phyloP scores from a whole-genome alignment of 2,329 filamentous ascomycete species.

The Sarocladium kiliense region DNA sequence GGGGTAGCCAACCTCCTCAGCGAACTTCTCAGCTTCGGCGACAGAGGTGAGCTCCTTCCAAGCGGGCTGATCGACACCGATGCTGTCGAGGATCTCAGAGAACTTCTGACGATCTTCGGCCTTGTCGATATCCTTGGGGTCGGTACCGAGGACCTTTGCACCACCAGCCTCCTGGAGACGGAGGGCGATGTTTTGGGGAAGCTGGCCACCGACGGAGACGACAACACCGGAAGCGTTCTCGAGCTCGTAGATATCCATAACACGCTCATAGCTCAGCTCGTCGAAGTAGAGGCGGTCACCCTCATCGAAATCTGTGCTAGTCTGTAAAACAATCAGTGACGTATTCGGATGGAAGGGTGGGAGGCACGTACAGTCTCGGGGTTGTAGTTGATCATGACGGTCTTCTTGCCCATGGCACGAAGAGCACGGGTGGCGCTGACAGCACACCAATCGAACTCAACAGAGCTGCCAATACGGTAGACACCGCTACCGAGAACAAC shows the following conservation, averaged over 20 bases:
- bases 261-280: slow-evolving; percentile 91
- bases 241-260: slow-evolving; percentile 98
- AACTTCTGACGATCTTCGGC: slow-evolving; percentile 98
- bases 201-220: slow-evolving; percentile 91
- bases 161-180: slow-evolving; percentile 86
- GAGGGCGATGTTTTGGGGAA: slow-evolving; percentile 95
- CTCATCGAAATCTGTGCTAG: slow-evolving; percentile 75
- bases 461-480: slow-evolving; percentile 94
- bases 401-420: slow-evolving; percentile 87
- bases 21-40: slow-evolving; percentile 81
- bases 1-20: slow-evolving; percentile 80
- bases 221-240: slow-evolving; percentile 82
- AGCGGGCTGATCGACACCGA: slow-evolving; percentile 91
- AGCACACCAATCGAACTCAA: slow-evolving; percentile 98
- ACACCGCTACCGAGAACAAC: slow-evolving; percentile 91
- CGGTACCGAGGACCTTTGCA: slow-evolving; percentile 85
- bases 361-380: slow-evolving; percentile 32
- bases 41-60: slow-evolving; percentile 97
- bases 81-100: slow-evolving; percentile 93
- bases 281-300: slow-evolving; percentile 96
- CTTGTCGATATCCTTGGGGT: slow-evolving; percentile 93
- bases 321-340: slow-evolving; percentile 54
- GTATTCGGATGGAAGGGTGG: neutral
- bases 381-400: slow-evolving; percentile 93
- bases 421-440: slow-evolving; percentile 84